Evolutionary conservation across 2,329 filamentous ascomycete species (phyloP), one percentile per base, ranked within the genome.

Genomic region (Ophiostoma himal-ulmi): DNA sequence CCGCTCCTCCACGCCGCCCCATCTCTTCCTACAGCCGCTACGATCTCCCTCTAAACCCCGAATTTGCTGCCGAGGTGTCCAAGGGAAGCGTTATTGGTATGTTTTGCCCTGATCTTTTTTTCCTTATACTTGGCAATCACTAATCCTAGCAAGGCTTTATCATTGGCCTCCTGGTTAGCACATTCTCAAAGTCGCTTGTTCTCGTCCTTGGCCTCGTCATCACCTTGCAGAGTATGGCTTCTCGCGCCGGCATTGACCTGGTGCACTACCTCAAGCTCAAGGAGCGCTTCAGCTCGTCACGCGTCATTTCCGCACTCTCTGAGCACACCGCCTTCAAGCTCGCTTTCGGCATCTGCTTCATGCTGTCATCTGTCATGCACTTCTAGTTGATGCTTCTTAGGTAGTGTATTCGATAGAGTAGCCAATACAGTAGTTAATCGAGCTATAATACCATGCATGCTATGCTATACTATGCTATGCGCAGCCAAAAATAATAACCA

Each of bases 291-390:
- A 75, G 77, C 30, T 75, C 77, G 67, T 82, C 81, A 60, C 77
- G 79, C 20, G 75, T 86, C 60, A 77, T 83, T 65, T 82, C 82
- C 5, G 80, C 84, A 65, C 79, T 89, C 69, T 82, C 85, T 75
- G 82, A 85, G 72, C 86, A 88, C 74, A 84, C 86, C 1, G 85
- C 85, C 22, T 90, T 91, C 77, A 90, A 89, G 76, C 77, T 89
- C 30, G 88, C 89, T 3, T 93, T 94, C 77, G 87, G 88, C n/a
- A 76, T 87, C 60, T 90, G 91, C 37, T 93, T 93, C 79, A 86
- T 89, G 36, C 79, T 93, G 76, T 89, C 90, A 67, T 87, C 86
- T 2, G 90, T 91, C 73, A 81, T 83, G 83, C 83, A 78, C 60
- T 82, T 83, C 74, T 80, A 76, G 8, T 37, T 6, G 17, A 26